Evolutionary conservation across 345 rosid species (phyloP), one percentile per base, ranked within the genome.

Genomic region (Salix suchowensis): DNA sequence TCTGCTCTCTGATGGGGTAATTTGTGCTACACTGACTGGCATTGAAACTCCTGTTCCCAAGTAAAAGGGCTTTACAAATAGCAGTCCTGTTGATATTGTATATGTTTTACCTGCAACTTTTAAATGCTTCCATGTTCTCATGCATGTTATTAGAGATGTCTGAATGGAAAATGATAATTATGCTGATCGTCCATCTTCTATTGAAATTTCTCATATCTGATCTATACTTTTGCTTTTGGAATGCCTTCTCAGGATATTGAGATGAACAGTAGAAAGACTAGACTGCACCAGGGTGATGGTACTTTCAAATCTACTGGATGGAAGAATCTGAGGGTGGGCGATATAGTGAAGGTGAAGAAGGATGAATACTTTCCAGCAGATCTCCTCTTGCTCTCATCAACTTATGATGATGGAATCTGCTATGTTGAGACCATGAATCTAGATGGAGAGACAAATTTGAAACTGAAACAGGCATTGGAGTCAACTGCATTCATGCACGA

Each of bases 381-480:
- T 65, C 91, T 94, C 48, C 80, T 92, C 68, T 83, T 94, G 83
- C 91, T 94, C 30, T 88, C 95, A 0, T 92, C 98, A 19, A 90
- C 91, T 81, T 92, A 91, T 76, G 97, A 90, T 1, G 97, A 92
- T 75, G 94, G 90, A 64, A 76, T 88, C 67, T 92, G 97, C 85
- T 94, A 94, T 77, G 97, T 94, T 24, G 98, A 92, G 88, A 94
- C 98, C 55, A 94, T 89, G 97, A 94, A 94, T 76, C 94, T 94
- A 23, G 98, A 94, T 72, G 98, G 98, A 15, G 98, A 94, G 80
- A 92, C 98, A 21, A 94, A 94, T 82, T 85, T 94, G 67, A 94
- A 94, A 80, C 80, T 91, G 12, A 92, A 91, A 79, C 95, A 94
- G 85, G 97, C 91, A 73, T 78, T 89, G 61, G 97, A 92, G 76